These are phyloP conservation scores for Raddia guianensis DNA, from an alignment of 176 grass and related monocot genomes.

Conservation along the genomic window DNA sequence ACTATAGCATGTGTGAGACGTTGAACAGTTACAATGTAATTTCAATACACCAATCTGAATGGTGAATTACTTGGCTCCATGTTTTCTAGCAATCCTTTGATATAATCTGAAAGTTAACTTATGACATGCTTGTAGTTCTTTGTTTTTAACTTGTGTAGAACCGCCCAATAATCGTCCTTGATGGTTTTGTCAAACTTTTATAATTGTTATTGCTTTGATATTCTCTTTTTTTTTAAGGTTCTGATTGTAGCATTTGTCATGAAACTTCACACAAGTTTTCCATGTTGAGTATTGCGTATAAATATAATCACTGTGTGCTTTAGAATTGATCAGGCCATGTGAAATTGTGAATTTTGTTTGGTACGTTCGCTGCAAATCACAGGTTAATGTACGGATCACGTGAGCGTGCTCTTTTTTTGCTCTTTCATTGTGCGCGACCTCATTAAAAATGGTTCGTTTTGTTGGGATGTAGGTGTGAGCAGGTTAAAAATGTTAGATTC, in stretches of 20 bases:
- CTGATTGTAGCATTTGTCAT: background rate
- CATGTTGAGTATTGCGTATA: background rate
- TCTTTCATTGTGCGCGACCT: background rate
- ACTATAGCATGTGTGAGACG: background rate
- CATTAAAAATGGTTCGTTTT: too few species aligned
- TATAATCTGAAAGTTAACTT: background rate
- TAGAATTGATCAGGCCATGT: background rate
- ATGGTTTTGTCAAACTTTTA: background rate
- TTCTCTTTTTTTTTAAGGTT: background rate
- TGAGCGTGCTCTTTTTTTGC: background rate
- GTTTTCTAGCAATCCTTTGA: background rate
- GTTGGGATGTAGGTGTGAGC: too few species aligned
- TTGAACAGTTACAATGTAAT: conserved; percentile 27
- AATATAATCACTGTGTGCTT: background rate
- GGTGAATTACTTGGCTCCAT: background rate
- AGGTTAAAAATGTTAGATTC: too few species aligned
- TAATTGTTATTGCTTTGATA: background rate
- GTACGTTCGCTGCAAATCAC: too few species aligned
- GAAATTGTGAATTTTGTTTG: background rate
- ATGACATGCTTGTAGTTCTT: conserved; percentile 8
- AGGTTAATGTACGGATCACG: background rate
- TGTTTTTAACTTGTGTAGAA: background rate
- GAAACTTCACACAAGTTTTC: background rate
- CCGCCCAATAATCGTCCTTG: conserved; percentile 9
- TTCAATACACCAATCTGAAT: background rate